Evolutionary conservation across 352 stramenopile genomes (phyloP), one percentile per base, ranked within the genome.

Genomic region (Thalassiosira livingstoniorum): DNA sequence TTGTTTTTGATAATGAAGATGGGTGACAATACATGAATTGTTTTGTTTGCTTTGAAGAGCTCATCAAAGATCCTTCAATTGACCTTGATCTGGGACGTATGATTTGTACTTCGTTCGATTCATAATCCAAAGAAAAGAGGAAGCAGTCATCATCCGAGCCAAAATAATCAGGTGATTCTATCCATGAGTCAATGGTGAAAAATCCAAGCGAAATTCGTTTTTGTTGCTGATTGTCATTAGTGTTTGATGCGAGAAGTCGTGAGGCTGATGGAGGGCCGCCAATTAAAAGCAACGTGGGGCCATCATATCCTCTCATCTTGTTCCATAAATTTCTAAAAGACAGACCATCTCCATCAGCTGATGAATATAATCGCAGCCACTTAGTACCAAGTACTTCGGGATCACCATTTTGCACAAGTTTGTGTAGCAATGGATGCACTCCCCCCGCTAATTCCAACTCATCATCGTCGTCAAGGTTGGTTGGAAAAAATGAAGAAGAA

Each of bases 161-260:
- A 71, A 75, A 86, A 42, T 67, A 83, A 21, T 74, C 42, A 29
- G 47, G 25, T 2, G 73, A 83, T 60, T 87, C 75, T 29, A 69
- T 77, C 85, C 85, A 91, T 4, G 75, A 67, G 10, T 82, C 76
- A 21, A 74, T 82, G 0, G 79, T 87, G 47, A 83, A 89, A 60
- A 88, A 89, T n/a, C 82, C 86, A 51, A 91, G 68, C 21, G 66
- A 78, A 10, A 81, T 80, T 7, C 45, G 78, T 29, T 53, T 31
- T 27, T 31, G 10, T 27, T 31, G 10, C 39, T 68, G 2, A 54
- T 60, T 75, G 13, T 34, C 55, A 10, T 0, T 27, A 55, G n/a
- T 5, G 2, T 61, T 32, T n/a, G 0, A 7, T 18, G 1, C 39
- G 4, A 73, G 51, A 31, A 27, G 71, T 29, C 63, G 65, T 2